These are phyloP conservation scores for Raffaelea arxii DNA, from an alignment of 2,329 filamentous ascomycete species.

Conservation along the genomic window DNA sequence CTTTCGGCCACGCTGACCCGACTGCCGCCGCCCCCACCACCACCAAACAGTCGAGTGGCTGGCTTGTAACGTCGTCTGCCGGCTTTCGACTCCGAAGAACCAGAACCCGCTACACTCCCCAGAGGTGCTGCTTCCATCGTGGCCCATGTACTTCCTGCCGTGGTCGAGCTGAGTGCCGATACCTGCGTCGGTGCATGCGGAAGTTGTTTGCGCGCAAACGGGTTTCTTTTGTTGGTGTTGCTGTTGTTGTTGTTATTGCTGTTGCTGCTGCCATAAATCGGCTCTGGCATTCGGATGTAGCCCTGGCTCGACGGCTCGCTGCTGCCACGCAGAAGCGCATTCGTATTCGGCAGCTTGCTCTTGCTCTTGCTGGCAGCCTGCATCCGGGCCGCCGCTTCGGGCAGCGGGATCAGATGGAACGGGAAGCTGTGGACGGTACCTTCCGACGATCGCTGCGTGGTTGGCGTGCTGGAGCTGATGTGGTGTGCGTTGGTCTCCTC, in stretches of 20 bases:
- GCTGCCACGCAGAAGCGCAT: neutral
- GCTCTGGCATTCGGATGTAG: neutral
- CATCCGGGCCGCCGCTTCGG: slow-evolving; percentile 21
- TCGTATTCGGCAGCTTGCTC: neutral
- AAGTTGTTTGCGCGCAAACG: too few species aligned
- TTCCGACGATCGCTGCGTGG: slow-evolving; percentile 6
- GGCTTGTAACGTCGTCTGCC: neutral
- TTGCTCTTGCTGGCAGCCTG: slow-evolving; percentile 14
- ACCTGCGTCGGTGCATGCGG: neutral
- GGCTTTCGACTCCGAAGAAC: too few species aligned
- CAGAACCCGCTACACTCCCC: too few species aligned
- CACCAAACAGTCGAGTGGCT: too few species aligned
- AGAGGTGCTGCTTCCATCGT: too few species aligned
- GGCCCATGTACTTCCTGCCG: neutral
- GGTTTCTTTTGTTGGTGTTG: neutral
- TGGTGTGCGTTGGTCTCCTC: neutral
- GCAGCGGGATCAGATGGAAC: slow-evolving; percentile 20
- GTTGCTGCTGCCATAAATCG: neutral
- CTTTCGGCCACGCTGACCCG: too few species aligned
- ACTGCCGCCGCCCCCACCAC: too few species aligned
- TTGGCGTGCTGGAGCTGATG: neutral
- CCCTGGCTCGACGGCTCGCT: neutral
- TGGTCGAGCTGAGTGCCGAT: neutral
- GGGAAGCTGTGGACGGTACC: slow-evolving; percentile 16
- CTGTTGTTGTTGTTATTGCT: too few species aligned